A percentile compares a stretch with the other conserved stretches of the same genome.
Conservation (phyloP, 192 early-diverging fungal genomes). For the Dimargaris xerosporica region DNA sequence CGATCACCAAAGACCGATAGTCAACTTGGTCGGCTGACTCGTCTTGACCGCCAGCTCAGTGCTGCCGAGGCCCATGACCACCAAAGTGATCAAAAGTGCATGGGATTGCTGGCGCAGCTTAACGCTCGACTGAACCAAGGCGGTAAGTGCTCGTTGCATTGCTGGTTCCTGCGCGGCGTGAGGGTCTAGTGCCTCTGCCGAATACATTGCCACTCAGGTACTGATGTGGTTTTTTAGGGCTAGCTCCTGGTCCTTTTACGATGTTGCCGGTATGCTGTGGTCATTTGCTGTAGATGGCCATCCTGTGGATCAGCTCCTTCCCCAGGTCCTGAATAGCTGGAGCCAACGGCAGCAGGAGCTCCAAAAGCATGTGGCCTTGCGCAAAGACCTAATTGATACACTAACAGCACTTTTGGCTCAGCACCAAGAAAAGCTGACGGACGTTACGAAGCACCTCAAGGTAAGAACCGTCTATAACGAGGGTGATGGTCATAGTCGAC, state of each 20-base stretch:
- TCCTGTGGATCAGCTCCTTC: background rate
- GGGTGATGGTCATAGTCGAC: too few species aligned
- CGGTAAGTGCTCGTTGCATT: background rate
- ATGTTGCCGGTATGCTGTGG: too few species aligned
- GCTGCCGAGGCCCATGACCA: too few species aligned
- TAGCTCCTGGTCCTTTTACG: background rate
- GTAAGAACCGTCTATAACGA: too few species aligned
- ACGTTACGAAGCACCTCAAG: too few species aligned
- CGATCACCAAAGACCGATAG: too few species aligned
- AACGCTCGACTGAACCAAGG: background rate
- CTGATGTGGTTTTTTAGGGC: background rate
- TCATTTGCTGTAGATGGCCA: background rate
- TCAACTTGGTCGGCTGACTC: too few species aligned
- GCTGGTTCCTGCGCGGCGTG: background rate
- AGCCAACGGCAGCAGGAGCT: background rate
- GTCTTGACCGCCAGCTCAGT: too few species aligned
- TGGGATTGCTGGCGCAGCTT: too few species aligned
- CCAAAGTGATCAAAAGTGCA: too few species aligned
- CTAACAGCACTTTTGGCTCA: background rate
- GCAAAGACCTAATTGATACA: background rate
- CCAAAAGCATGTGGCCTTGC: background rate
- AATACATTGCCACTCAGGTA: background rate
- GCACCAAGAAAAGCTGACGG: conserved; percentile 2
- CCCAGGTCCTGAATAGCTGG: background rate
- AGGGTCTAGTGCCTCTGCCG: background rate